Percentiles rank a stretch among this genome's conserved stretches.
These are phyloP conservation scores for Globisporangium recalcitrans DNA, from an alignment of 352 stramenopile genomes.

Conservation along the genomic window DNA sequence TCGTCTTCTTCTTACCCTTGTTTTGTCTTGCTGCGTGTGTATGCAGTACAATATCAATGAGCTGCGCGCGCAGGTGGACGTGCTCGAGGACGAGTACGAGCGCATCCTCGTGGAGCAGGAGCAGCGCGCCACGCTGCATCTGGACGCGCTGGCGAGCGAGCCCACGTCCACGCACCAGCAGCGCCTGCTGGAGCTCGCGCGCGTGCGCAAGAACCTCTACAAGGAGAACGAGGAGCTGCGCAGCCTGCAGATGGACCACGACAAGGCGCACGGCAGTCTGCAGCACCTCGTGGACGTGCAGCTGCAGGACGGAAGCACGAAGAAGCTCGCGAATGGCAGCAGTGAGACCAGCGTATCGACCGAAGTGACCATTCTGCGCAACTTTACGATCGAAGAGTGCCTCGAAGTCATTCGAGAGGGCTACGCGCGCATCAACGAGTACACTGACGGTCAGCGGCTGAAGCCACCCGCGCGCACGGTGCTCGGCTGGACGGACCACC, in stretches of 20 bases:
- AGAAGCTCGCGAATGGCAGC: slow-evolving; percentile 9
- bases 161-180: slow-evolving; percentile 14
- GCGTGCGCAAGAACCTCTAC: slow-evolving; percentile 31
- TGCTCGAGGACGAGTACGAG: slow-evolving; percentile 41
- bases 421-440: slow-evolving; percentile 30
- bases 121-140: slow-evolving; percentile 13
- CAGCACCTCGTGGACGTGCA: slow-evolving; percentile 41
- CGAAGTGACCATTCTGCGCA: slow-evolving; percentile 32
- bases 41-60: slow-evolving; percentile 38
- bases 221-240: slow-evolving; percentile 42
- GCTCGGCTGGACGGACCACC: slow-evolving; percentile 39
- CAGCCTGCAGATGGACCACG: slow-evolving; percentile 28
- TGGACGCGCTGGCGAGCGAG: slow-evolving; percentile 17
- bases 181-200: slow-evolving; percentile 28
- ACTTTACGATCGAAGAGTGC: slow-evolving; percentile 39
- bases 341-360: slow-evolving; percentile 8
- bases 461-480: slow-evolving; percentile 27
- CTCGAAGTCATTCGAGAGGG: slow-evolving; percentile 34
- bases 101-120: slow-evolving; percentile 30
- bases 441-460: slow-evolving; percentile 32
- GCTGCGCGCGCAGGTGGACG: slow-evolving; percentile 39
- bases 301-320: slow-evolving; percentile 21
- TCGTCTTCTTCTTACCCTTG: not conserved
- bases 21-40: not conserved
- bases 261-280: slow-evolving; percentile 41